Evolutionary conservation across 2,329 filamentous ascomycete genomes (phyloP).

Genomic region (Macrophomina tecta): DNA sequence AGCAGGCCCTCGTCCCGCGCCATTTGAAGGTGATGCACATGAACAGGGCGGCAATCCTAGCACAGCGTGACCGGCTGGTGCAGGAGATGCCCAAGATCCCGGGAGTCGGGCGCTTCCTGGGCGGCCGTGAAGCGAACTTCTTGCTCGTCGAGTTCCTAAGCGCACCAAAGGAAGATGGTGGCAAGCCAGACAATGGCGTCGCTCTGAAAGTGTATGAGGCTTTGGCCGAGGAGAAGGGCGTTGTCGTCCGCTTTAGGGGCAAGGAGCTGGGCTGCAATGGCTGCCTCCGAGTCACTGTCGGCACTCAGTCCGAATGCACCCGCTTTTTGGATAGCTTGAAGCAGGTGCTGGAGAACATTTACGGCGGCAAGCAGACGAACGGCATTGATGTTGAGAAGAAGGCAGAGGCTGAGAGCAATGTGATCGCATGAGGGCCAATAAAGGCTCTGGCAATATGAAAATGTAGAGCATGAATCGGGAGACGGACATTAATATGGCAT

Average conservation of each 20-base stretch:
- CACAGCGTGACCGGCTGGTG: slow-evolving; percentile 79
- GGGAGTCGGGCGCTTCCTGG: slow-evolving; percentile 80
- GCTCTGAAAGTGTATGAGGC: slow-evolving; percentile 83
- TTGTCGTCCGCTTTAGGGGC: slow-evolving; percentile 91
- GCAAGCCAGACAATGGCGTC: slow-evolving; percentile 76
- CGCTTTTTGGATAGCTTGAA: slow-evolving; percentile 75
- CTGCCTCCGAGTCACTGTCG: slow-evolving; percentile 89
- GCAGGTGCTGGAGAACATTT: slow-evolving; percentile 56
- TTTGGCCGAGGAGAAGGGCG: slow-evolving; percentile 79
- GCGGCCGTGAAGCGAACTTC: slow-evolving; percentile 86
- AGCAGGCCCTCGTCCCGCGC: slow-evolving; percentile 68
- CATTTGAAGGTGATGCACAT: slow-evolving; percentile 76
- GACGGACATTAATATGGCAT: background rate
- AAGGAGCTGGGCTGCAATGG: slow-evolving; percentile 90
- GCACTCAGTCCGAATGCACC: slow-evolving; percentile 84
- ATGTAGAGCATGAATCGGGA: background rate
- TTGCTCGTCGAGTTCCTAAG: slow-evolving; percentile 88
- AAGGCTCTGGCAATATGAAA: background rate
- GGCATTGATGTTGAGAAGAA: slow-evolving; percentile 49
- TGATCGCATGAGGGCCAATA: slow-evolving; percentile 49
- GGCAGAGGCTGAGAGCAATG: slow-evolving; percentile 57
- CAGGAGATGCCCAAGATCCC: slow-evolving; percentile 73
- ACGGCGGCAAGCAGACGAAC: slow-evolving; percentile 43
- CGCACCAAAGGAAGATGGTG: slow-evolving; percentile 56
- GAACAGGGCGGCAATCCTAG: slow-evolving; percentile 72